A percentile compares a stretch with the other conserved stretches of the same genome.
Evolutionary conservation across 192 early-diverging fungal species (phyloP).

Genomic region (Lunasporangiospora selenospora): DNA sequence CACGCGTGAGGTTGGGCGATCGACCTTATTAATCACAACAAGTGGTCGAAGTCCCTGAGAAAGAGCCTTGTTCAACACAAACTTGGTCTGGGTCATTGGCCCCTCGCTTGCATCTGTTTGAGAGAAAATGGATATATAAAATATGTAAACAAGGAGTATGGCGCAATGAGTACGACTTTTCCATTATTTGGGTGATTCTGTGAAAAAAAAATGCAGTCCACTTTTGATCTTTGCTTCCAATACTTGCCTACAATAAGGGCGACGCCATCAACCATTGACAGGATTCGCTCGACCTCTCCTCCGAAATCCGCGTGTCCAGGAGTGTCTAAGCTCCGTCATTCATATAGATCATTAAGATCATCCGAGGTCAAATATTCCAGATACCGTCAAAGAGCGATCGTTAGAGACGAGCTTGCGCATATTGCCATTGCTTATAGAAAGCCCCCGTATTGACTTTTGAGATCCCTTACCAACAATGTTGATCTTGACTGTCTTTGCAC

Average conservation of each 20-base stretch:
- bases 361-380: no score
- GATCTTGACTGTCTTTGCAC: conserved; percentile 69
- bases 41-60: conserved; percentile 72
- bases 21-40: conserved; percentile 88
- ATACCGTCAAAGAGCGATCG: no score
- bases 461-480: conserved; percentile 71
- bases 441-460: not conserved
- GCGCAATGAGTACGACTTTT: no score
- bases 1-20: conserved; percentile 75
- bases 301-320: conserved; percentile 79
- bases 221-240: not conserved
- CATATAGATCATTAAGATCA: no score
- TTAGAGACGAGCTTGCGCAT: no score
- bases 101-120: conserved; percentile 76
- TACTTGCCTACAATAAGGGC: conserved; percentile 72
- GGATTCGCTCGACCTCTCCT: conserved; percentile 84
- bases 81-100: conserved; percentile 91
- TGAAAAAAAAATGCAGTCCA: not conserved
- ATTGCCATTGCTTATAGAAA: no score
- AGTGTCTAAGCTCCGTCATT: no score
- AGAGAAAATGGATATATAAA: not conserved
- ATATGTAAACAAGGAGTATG: not conserved
- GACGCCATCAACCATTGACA: conserved; percentile 91
- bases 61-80: conserved; percentile 85
- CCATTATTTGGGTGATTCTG: no score